phyloP scores from a whole-genome alignment of 1,284 basidiomycete genomes.

The Flammula alnicola region DNA sequence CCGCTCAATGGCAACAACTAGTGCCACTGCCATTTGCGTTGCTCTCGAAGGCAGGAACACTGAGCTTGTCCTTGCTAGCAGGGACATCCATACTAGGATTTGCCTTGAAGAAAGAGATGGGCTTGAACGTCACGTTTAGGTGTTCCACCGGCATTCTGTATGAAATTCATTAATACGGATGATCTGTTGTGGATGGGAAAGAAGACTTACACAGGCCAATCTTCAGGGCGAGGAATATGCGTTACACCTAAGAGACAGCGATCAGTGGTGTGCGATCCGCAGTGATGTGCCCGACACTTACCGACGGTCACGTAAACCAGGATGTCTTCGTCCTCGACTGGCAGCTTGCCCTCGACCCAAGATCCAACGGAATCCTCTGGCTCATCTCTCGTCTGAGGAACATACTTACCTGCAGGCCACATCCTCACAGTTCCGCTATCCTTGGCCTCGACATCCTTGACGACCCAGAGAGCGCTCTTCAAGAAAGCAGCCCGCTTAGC shows the following conservation, averaged over 20 bases:
- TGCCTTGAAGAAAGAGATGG: slow-evolving; percentile 80
- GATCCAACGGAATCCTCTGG: slow-evolving; percentile 73
- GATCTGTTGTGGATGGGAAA: too few species aligned
- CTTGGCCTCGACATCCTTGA: slow-evolving; percentile 64
- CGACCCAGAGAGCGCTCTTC: slow-evolving; percentile 81
- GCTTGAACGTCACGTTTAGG: slow-evolving; percentile 79
- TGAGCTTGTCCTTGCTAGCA: slow-evolving; percentile 61
- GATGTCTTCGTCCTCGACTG: slow-evolving; percentile 78
- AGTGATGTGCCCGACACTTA: slow-evolving; percentile 33
- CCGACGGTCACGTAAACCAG: slow-evolving; percentile 81
- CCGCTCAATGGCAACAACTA: slow-evolving; percentile 19
- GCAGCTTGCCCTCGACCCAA: slow-evolving; percentile 68
- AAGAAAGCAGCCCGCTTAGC: slow-evolving; percentile 80
- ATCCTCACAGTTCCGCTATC: slow-evolving; percentile 57
- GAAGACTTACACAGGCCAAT: slow-evolving; percentile 81
- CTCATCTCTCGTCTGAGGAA: slow-evolving; percentile 76
- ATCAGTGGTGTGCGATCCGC: neutral
- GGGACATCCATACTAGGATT: slow-evolving; percentile 91
- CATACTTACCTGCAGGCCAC: slow-evolving; percentile 88
- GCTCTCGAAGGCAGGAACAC: slow-evolving; percentile 59
- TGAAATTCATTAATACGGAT: neutral
- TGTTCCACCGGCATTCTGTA: slow-evolving; percentile 89
- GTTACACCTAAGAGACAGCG: slow-evolving; percentile 57
- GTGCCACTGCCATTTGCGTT: slow-evolving; percentile 10
- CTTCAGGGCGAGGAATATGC: slow-evolving; percentile 86